Evolutionary conservation across 495 filamentous ascomycete species (phyloP).

Genomic region (Aspergillus ellipticus): DNA sequence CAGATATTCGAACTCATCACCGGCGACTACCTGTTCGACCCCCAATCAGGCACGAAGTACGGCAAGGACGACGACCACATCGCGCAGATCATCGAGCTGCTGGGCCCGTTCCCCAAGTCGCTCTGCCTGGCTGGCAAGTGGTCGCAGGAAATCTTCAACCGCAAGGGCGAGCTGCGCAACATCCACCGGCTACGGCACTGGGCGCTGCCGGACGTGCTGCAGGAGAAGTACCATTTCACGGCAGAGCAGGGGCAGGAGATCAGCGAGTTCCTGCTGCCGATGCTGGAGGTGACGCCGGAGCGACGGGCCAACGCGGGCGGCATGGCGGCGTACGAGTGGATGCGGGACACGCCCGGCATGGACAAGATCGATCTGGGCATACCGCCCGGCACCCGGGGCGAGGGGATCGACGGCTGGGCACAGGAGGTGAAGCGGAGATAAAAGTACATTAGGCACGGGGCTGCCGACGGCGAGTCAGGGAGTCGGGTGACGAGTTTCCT

Average conservation of each 20-base stretch:
- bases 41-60: constrained; percentile 98
- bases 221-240: constrained; percentile 94
- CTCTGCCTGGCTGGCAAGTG: constrained; percentile 90
- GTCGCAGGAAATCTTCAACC: constrained; percentile 98
- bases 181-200: constrained; percentile 96
- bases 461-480: background rate
- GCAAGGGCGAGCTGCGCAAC: constrained; percentile 95
- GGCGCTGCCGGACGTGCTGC: constrained; percentile 89
- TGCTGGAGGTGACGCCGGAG: constrained; percentile 86
- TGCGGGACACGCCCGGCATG: constrained; percentile 86
- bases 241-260: constrained; percentile 73
- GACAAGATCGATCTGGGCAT: constrained; percentile 68
- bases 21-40: constrained; percentile 98
- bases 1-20: constrained; percentile 98
- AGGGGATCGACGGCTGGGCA: constrained; percentile 96
- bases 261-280: constrained; percentile 81
- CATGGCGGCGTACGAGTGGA: constrained; percentile 79
- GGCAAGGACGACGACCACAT: constrained; percentile 99
- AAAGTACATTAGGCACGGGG: constrained; percentile 7
- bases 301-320: constrained; percentile 92
- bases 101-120: constrained; percentile 89
- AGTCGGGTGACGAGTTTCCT: constrained; percentile 16
- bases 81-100: constrained; percentile 96
- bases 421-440: constrained; percentile 82
- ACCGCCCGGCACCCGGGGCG: constrained; percentile 74